Base-by-base conservation (phyloP, 75 land plant genomes). In the Gnetum montanum region DNA sequence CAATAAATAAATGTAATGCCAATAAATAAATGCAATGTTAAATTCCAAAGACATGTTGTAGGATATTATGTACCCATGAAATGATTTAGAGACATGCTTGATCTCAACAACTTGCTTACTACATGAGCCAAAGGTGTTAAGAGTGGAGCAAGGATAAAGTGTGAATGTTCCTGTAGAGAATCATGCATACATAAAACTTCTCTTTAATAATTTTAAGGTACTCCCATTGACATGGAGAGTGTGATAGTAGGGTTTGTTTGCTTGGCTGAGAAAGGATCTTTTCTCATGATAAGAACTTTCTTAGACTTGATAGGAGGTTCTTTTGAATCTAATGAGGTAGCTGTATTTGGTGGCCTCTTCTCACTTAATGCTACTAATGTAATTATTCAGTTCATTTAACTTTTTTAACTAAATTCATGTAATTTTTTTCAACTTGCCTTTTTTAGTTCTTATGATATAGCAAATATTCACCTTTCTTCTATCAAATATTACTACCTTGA, bases 171-270 rank as follows among this genome's bases (percentile, higher is more conserved):
- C 74, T 36, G 41, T 85, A 0, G 82, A 81, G 69, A 85, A 85
- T 49, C 65, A 58, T 0, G 81, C 85, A 0, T 85, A 85, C 40
- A 54, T 81, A 24, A 34, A 36, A 16, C 74, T 77, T 55, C 40
- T 81, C 24, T 20, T 44, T 10, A 24, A 67, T 23, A 71, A 65
- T 12, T 85, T 77, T 50, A 63, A 15, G 59, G 63, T 3, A 64
- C 82, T 7, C 41, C 73, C 2, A 54, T 74, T 8, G 89, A 85
- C 70, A 77, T 81, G 82, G 89, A 85, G 57, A 73, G 66, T 20
- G 73, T 79, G 24, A 81, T 78, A 0, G 79, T 81, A 7, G 81
- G 71, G 8, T 37, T 85, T 43, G 71, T 77, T 1, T 73, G 78
- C 28, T 57, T 61, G 23, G 64, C 70, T 40, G 62, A 72, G 31